Conservation (phyloP, 1,139 yeast species). For the Suhomyces taliae region DNA sequence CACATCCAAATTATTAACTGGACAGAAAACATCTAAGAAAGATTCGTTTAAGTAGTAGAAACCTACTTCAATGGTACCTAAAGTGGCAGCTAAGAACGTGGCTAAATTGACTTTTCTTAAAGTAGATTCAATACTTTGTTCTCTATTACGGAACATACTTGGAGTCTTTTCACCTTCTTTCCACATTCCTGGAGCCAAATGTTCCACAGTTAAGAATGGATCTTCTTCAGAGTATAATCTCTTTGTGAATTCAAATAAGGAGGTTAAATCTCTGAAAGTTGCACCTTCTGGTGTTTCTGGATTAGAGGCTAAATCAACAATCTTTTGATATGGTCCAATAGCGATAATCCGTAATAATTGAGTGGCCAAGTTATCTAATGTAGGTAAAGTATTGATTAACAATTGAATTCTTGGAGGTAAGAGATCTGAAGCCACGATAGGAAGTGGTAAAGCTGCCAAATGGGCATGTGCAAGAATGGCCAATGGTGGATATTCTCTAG, state of each 20-base stretch:
- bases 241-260: slow-evolving; percentile 73
- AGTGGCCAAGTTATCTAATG: slow-evolving; percentile 71
- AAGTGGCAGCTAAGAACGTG: slow-evolving; percentile 79
- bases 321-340: slow-evolving; percentile 69
- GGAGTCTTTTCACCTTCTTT: slow-evolving; percentile 63
- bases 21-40: slow-evolving; percentile 82
- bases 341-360: slow-evolving; percentile 72
- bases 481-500: slow-evolving; percentile 40
- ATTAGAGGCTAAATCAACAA: slow-evolving; percentile 68
- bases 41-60: slow-evolving; percentile 82
- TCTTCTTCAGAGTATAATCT: slow-evolving; percentile 63
- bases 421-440: slow-evolving; percentile 54
- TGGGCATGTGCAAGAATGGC: slow-evolving; percentile 51
- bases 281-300: slow-evolving; percentile 74
- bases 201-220: slow-evolving; percentile 64
- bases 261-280: slow-evolving; percentile 69
- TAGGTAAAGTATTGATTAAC: slow-evolving; percentile 64
- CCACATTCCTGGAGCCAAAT: slow-evolving; percentile 67
- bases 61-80: slow-evolving; percentile 84
- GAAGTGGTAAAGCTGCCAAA: slow-evolving; percentile 57
- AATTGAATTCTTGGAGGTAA: slow-evolving; percentile 63
- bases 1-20: slow-evolving; percentile 50
- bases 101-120: slow-evolving; percentile 83
- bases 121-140: slow-evolving; percentile 66
- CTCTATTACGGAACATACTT: slow-evolving; percentile 54